phyloP scores from a whole-genome alignment of 768 basidiomycete genomes.

The Suillus cothurnatus region DNA sequence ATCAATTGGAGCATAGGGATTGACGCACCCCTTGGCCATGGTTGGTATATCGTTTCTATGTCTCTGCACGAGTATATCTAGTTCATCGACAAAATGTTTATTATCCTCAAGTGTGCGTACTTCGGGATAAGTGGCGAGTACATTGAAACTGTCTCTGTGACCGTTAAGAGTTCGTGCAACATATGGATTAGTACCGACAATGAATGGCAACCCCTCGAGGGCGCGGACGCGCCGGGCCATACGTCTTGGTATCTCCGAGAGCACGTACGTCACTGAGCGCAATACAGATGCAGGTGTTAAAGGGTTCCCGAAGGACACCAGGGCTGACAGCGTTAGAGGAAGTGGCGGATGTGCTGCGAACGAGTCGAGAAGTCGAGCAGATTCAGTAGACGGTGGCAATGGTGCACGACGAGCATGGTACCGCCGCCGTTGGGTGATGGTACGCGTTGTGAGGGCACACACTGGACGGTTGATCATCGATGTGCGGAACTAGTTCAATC shows the following conservation, averaged over 20 bases:
- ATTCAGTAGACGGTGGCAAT: constrained; percentile 51
- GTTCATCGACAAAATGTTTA: constrained; percentile 59
- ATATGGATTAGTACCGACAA: constrained; percentile 88
- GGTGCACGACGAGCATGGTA: constrained; percentile 44
- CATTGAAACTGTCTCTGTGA: constrained; percentile 69
- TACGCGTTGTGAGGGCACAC: background rate
- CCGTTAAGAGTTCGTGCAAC: constrained; percentile 70
- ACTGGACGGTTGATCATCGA: background rate
- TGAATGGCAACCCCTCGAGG: constrained; percentile 79
- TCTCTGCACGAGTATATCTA: constrained; percentile 71
- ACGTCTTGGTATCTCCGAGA: constrained; percentile 76
- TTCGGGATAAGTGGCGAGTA: constrained; percentile 65
- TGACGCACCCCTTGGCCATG: constrained; percentile 79
- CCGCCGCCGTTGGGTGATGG: constrained; percentile 9
- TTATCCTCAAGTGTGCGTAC: constrained; percentile 74
- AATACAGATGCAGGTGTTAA: constrained; percentile 70
- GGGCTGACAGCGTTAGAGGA: constrained; percentile 69
- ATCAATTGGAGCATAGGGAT: constrained; percentile 8
- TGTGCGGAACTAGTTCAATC: background rate
- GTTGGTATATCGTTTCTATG: constrained; percentile 90
- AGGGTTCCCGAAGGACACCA: constrained; percentile 77
- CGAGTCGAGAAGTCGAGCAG: constrained; percentile 60
- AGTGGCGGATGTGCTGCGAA: constrained; percentile 65
- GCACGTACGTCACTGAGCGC: constrained; percentile 71
- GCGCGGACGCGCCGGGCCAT: constrained; percentile 75